Conservation (phyloP, 2,329 filamentous ascomycete species). For the Verticillium isaacii region DNA sequence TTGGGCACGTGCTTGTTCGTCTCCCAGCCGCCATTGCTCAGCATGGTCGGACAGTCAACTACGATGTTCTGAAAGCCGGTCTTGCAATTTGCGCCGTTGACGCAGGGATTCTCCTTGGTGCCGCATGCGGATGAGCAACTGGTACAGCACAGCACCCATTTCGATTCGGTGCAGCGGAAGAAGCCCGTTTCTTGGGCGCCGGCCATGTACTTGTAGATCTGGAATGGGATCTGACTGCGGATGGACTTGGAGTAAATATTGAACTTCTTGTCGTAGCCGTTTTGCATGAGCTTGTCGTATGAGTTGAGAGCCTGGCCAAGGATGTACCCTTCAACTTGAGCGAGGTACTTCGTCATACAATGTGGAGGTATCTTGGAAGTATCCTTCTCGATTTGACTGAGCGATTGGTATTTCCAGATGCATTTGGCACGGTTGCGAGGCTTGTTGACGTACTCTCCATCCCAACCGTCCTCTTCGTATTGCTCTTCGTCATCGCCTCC, state of each 20-base stretch:
- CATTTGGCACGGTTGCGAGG: too few species aligned
- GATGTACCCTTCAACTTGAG: not conserved
- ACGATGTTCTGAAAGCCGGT: too few species aligned
- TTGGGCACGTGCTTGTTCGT: not conserved
- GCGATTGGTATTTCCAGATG: not conserved
- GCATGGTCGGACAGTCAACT: not conserved
- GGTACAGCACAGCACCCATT: too few species aligned
- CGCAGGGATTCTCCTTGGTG: too few species aligned
- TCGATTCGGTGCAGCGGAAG: too few species aligned
- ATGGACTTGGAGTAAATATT: not conserved
- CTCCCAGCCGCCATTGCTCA: too few species aligned
- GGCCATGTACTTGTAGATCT: not conserved
- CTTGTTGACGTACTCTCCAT: too few species aligned
- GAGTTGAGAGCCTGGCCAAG: not conserved
- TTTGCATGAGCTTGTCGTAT: not conserved
- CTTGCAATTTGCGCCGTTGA: too few species aligned
- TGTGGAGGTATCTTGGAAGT: too few species aligned
- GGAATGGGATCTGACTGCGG: not conserved
- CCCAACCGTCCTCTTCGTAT: too few species aligned
- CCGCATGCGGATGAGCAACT: too few species aligned
- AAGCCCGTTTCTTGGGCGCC: not conserved
- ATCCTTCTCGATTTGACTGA: not conserved
- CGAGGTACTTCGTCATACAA: too few species aligned
- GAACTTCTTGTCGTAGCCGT: constrained; percentile 2
- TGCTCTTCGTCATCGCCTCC: not conserved